Conservation (phyloP, 1,284 basidiomycete genomes). For the Hymenochaete sp. region DNA sequence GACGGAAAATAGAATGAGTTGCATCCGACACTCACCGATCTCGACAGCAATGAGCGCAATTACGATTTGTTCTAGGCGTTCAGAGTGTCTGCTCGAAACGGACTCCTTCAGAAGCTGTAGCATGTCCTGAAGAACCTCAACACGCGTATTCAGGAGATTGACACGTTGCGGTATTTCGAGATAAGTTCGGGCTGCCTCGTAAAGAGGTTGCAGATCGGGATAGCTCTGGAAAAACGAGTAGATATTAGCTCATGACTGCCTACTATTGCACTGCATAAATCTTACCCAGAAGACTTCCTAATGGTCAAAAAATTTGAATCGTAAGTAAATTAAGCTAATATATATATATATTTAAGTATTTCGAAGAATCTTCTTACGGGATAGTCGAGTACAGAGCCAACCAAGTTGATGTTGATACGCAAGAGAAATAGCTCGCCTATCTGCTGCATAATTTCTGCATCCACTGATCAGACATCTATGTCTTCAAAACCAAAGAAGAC, state of each 20-base stretch:
- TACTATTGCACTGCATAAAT: not conserved
- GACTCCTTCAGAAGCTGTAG: slow-evolving; percentile 91
- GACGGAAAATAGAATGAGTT: slow-evolving; percentile 7
- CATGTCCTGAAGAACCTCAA: slow-evolving; percentile 96
- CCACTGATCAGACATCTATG: not conserved
- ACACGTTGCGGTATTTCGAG: slow-evolving; percentile 93
- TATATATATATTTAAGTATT: slow-evolving; percentile 1
- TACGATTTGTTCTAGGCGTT: slow-evolving; percentile 92
- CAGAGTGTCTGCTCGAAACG: slow-evolving; percentile 84
- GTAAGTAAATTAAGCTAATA: slow-evolving; percentile 6
- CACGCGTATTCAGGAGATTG: slow-evolving; percentile 87
- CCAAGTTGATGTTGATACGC: slow-evolving; percentile 91
- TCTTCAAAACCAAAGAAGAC: slow-evolving; percentile 10
- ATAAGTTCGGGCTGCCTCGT: slow-evolving; percentile 88
- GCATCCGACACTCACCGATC: slow-evolving; percentile 46
- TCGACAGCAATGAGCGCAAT: slow-evolving; percentile 88
- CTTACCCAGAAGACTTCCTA: slow-evolving; percentile 89
- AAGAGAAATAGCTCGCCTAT: slow-evolving; percentile 93
- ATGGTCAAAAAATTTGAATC: slow-evolving; percentile 14
- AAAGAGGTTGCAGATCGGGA: slow-evolving; percentile 91
- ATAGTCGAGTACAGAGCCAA: slow-evolving; percentile 91
- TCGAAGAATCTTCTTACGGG: slow-evolving; percentile 49
- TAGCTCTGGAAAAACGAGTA: slow-evolving; percentile 48
- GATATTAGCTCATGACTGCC: not conserved
- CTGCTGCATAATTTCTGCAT: slow-evolving; percentile 90